phyloP scores from a whole-genome alignment of 129 eudicot genomes.

The Rutidosis leptorrhynchoides region DNA sequence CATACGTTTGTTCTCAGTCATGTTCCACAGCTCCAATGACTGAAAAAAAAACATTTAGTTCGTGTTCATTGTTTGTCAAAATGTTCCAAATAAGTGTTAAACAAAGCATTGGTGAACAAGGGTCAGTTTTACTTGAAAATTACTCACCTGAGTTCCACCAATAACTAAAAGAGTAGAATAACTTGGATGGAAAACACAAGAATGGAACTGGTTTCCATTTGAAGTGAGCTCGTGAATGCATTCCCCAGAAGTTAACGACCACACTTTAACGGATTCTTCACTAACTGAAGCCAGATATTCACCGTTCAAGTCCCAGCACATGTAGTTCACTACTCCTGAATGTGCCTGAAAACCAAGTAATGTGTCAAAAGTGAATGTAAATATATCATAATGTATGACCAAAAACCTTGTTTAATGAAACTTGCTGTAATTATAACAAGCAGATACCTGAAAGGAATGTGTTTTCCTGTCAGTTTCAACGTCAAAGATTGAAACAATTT shows the following conservation, averaged over 20 bases:
- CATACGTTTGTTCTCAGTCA: constrained; percentile 95
- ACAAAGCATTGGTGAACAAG: not conserved
- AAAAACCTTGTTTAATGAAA: constrained; percentile 12
- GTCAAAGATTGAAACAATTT: constrained; percentile 76
- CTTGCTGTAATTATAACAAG: constrained; percentile 4
- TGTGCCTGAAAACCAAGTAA: constrained; percentile 53
- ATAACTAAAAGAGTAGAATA: constrained; percentile 87
- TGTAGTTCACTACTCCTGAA: constrained; percentile 65
- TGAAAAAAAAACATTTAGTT: constrained; percentile 10
- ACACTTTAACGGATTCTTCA: constrained; percentile 82
- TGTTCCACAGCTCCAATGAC: constrained; percentile 97
- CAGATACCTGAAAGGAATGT: constrained; percentile 77
- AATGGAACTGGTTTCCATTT: constrained; percentile 84
- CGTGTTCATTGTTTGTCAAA: not conserved
- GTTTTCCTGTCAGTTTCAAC: constrained; percentile 83
- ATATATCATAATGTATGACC: not conserved
- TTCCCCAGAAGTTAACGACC: constrained; percentile 79
- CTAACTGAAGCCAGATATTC: constrained; percentile 85
- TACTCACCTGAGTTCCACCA: constrained; percentile 75
- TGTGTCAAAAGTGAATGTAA: not conserved
- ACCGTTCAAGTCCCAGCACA: constrained; percentile 92
- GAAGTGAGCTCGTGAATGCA: constrained; percentile 83
- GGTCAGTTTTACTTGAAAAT: not conserved
- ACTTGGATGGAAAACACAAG: constrained; percentile 98
- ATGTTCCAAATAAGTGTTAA: not conserved